A percentile compares a stretch with the other conserved stretches of the same genome.
phyloP scores from a whole-genome alignment of 1,139 yeast genomes.

The Yamadazyma jaroonii region DNA sequence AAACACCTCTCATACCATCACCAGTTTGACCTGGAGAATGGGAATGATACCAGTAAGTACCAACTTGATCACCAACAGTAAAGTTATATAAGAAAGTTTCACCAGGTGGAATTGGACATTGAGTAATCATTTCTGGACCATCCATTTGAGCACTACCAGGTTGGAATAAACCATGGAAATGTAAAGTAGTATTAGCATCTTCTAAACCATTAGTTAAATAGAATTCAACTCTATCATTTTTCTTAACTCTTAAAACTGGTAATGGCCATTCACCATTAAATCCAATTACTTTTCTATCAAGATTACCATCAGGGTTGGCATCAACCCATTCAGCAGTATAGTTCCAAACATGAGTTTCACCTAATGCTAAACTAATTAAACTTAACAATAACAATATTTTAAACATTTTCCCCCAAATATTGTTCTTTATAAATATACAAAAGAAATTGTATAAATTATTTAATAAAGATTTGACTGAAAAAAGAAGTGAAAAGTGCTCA shows the following conservation, averaged over 20 bases:
- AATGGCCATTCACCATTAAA: constrained; percentile 73
- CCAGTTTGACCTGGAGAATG: constrained; percentile 75
- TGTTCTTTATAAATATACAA: neutral
- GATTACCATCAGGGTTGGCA: constrained; percentile 60
- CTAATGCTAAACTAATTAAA: constrained; percentile 14
- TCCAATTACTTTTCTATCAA: constrained; percentile 54
- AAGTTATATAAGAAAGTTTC: constrained; percentile 63
- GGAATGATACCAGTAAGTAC: constrained; percentile 84
- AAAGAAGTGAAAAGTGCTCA: constrained; percentile 3
- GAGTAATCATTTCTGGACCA: constrained; percentile 76
- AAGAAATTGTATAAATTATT: neutral
- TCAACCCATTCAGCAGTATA: constrained; percentile 54
- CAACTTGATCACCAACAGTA: constrained; percentile 61
- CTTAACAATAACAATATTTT: constrained; percentile 2
- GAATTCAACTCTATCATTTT: constrained; percentile 59
- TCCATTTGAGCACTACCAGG: constrained; percentile 63
- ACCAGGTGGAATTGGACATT: constrained; percentile 74
- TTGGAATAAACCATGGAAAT: constrained; percentile 76
- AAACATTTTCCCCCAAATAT: constrained; percentile 1
- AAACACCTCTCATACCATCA: constrained; percentile 75
- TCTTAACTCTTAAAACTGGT: constrained; percentile 63
- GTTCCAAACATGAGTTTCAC: constrained; percentile 50
- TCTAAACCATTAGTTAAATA: constrained; percentile 58
- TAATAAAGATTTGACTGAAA: constrained; percentile 3
- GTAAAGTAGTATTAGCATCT: constrained; percentile 58